Percentiles rank a stretch among this genome's conserved stretches.
Conservation (phyloP, 805 yeast genomes). For the Candida orba region DNA sequence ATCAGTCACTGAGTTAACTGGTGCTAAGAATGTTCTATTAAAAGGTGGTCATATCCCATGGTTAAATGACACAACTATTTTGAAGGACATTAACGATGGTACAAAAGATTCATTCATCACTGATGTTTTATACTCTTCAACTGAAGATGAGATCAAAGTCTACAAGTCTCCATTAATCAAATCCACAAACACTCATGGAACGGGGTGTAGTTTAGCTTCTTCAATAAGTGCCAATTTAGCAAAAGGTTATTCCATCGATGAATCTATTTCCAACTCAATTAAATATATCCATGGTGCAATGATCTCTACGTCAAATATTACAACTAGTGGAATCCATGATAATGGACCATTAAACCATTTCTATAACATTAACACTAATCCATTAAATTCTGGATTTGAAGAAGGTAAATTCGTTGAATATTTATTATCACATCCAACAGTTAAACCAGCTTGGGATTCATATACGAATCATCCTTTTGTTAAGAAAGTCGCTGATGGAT, state of each 20-base stretch:
- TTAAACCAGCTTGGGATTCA: slow-evolving; percentile 46
- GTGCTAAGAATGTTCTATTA: slow-evolving; percentile 49
- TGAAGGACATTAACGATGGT: slow-evolving; percentile 8
- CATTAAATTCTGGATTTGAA: slow-evolving; percentile 7
- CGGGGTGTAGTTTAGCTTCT: slow-evolving; percentile 85
- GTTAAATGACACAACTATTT: slow-evolving; percentile 11
- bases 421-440: slow-evolving; percentile 48
- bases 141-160: slow-evolving; percentile 28
- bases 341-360: slow-evolving; percentile 76
- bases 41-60: slow-evolving; percentile 78
- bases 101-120: slow-evolving; percentile 29
- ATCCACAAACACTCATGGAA: slow-evolving; percentile 70
- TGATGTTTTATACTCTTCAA: slow-evolving; percentile 47
- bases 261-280: slow-evolving; percentile 50
- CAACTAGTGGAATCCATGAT: slow-evolving; percentile 29
- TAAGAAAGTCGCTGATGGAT: slow-evolving; percentile 40
- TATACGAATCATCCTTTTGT: slow-evolving; percentile 63
- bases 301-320: slow-evolving; percentile 34
- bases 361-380: slow-evolving; percentile 23
- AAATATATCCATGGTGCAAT: slow-evolving; percentile 65
- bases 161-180: slow-evolving; percentile 40
- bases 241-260: slow-evolving; percentile 35
- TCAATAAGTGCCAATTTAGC: slow-evolving; percentile 75
- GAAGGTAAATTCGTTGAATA: slow-evolving; percentile 36
- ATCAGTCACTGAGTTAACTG: slow-evolving; percentile 30